Percentiles rank a stretch among this genome's conserved stretches.
Evolutionary conservation across 768 basidiomycete genomes (phyloP).

Genomic region (Punctularia strigosozonata): DNA sequence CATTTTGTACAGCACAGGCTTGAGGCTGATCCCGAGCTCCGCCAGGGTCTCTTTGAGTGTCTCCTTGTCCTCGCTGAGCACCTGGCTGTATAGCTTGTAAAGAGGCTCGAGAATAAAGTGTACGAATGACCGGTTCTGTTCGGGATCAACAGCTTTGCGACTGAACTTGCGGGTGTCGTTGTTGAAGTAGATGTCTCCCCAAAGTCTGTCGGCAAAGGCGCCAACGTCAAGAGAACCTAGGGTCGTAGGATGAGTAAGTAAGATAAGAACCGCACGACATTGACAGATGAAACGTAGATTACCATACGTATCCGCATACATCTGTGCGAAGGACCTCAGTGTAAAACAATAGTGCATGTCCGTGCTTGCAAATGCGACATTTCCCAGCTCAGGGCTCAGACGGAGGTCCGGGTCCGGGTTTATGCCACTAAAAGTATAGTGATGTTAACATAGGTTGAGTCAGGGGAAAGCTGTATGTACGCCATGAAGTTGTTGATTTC

Average conservation of each 20-base stretch:
- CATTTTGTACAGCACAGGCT: slow-evolving; percentile 96
- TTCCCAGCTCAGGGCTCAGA: slow-evolving; percentile 88
- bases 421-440: slow-evolving; percentile 41
- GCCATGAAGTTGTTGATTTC: slow-evolving; percentile 96
- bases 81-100: slow-evolving; percentile 94
- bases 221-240: slow-evolving; percentile 70
- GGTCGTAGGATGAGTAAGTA: slow-evolving; percentile 1
- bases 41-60: slow-evolving; percentile 68
- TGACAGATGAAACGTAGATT: slow-evolving; percentile 11
- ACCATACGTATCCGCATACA: slow-evolving; percentile 95
- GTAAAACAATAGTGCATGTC: slow-evolving; percentile 99
- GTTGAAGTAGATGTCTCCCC: slow-evolving; percentile 98
- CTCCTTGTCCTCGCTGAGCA: slow-evolving; percentile 91
- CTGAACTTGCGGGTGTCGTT: slow-evolving; percentile 78
- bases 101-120: slow-evolving; percentile 94
- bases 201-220: slow-evolving; percentile 81
- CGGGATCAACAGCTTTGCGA: slow-evolving; percentile 71
- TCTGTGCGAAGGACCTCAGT: slow-evolving; percentile 82
- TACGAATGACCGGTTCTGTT: slow-evolving; percentile 77
- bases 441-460: slow-evolving; percentile 1
- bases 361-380: slow-evolving; percentile 93
- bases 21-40: slow-evolving; percentile 71
- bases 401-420: slow-evolving; percentile 82
- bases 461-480: slow-evolving; percentile 25
- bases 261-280: neutral